Conservation (phyloP, 176 grass and related monocot species). For the Guadua angustifolia region DNA sequence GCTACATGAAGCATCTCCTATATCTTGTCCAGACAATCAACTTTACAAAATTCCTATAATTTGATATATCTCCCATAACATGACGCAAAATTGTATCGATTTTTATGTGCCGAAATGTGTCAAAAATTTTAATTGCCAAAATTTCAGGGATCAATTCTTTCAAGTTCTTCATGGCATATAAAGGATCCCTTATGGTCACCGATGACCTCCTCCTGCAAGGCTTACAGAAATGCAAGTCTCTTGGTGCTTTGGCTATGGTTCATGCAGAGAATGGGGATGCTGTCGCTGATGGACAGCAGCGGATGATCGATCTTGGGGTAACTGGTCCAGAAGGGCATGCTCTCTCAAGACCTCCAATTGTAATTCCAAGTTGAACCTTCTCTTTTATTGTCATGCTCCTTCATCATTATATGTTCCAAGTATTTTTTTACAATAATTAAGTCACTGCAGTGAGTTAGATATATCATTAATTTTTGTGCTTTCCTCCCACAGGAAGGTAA, state of each 20-base stretch:
- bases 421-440: neutral
- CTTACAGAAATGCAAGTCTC: conserved; percentile 87
- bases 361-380: conserved; percentile 47
- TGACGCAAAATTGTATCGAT: neutral
- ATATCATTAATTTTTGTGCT: conserved; percentile 1
- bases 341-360: conserved; percentile 93
- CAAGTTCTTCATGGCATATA: conserved; percentile 99
- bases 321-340: conserved; percentile 97
- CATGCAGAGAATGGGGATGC: conserved; percentile 97
- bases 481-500: conserved; percentile 29
- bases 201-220: conserved; percentile 95
- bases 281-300: conserved; percentile 84
- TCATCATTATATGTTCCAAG: conserved; percentile 20
- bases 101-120: neutral
- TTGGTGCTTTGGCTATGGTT: conserved; percentile 96
- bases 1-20: neutral
- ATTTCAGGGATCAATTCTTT: conserved; percentile 96
- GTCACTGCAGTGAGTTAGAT: neutral
- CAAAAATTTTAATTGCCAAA: conserved; percentile 10
- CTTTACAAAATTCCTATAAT: neutral
- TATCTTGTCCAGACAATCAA: neutral
- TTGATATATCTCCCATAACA: neutral
- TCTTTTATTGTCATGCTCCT: conserved; percentile 12
- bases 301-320: conserved; percentile 95
- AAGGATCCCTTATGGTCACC: conserved; percentile 84